Evolutionary conservation across 164 flowering plant species (phyloP), one percentile per base, ranked within the genome.

Genomic region (Magnolia changhungtana): DNA sequence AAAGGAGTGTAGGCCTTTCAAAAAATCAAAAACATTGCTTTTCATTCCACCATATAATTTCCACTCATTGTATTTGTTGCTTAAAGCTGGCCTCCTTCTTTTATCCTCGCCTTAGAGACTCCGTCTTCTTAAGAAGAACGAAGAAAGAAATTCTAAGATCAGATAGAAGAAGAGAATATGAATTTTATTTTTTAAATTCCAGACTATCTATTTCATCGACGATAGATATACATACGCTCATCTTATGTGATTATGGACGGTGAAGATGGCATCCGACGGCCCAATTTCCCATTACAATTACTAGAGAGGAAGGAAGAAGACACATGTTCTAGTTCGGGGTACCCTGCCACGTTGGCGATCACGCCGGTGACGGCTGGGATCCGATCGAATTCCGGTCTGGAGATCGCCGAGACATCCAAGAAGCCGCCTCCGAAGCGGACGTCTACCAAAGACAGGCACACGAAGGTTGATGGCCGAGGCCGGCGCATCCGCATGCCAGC

Each of bases 401-500:
- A 45, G 45, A 29, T 69, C 2, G 71, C 61, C 4, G 79, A 71
- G 3, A 6, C 80, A 2, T 24, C 84, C 6, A 88, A 86, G 82
- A 88, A 89, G 82, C 83, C 88, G 0, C 79, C 89, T 0, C 88
- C 91, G 0, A 90, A 90, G 80, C 69, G 95, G 67, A 71, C 86
- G 13, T 85, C 95, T 13, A 90, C 92, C 4, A 92, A 90, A 70
- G 97, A 92, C 74, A 71, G 96, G 10, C 96, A 92, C 82, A 92
- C 94, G 6, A 92, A 92, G 73, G 96, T 92, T 0, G 97, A 92
- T 8, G 94, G 97, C 4, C 84, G 97, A 1, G 94, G 97, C 59
- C 92, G 97, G 21, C 85, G 97, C 72, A 92, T 92, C 80, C 91
- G 97, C 20, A 90, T 92, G 97, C 97, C 97, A 4, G 95, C 93